phyloP scores from a whole-genome alignment of 345 rosid species.

The Hibiscus trionum region DNA sequence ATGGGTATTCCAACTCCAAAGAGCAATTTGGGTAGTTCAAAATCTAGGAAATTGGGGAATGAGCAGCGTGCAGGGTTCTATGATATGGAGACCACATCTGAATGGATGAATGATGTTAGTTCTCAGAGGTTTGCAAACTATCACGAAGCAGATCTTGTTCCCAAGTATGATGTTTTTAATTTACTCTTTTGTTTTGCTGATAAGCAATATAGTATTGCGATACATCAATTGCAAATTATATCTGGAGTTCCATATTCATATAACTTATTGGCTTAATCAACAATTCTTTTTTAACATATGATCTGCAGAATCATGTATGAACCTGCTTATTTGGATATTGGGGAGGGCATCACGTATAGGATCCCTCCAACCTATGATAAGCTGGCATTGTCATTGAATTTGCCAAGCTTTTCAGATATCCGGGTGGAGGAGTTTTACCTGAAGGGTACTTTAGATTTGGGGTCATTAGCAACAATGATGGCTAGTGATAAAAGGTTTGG shows the following conservation, averaged over 20 bases:
- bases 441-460: slow-evolving; percentile 86
- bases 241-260: background rate
- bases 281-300: slow-evolving; percentile 12
- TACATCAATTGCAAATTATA: background rate
- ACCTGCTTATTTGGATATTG: slow-evolving; percentile 87
- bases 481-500: slow-evolving; percentile 63
- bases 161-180: slow-evolving; percentile 41
- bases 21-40: slow-evolving; percentile 40
- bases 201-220: background rate
- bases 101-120: slow-evolving; percentile 47
- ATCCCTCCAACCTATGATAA: slow-evolving; percentile 88
- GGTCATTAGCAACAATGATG: slow-evolving; percentile 79
- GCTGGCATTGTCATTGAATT: slow-evolving; percentile 66
- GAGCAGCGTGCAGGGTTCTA: slow-evolving; percentile 52
- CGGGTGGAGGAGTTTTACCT: slow-evolving; percentile 77
- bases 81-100: slow-evolving; percentile 50
- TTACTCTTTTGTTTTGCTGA: slow-evolving; percentile 11
- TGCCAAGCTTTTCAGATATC: slow-evolving; percentile 85
- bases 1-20: slow-evolving; percentile 38
- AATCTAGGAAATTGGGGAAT: slow-evolving; percentile 46
- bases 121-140: slow-evolving; percentile 43
- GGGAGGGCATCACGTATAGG: slow-evolving; percentile 79
- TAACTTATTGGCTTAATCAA: background rate
- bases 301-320: slow-evolving; percentile 75
- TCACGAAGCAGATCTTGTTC: slow-evolving; percentile 38